Evolutionary conservation across 2,329 filamentous ascomycete species (phyloP).

Genomic region (Pseudogymnoascus sp.): DNA sequence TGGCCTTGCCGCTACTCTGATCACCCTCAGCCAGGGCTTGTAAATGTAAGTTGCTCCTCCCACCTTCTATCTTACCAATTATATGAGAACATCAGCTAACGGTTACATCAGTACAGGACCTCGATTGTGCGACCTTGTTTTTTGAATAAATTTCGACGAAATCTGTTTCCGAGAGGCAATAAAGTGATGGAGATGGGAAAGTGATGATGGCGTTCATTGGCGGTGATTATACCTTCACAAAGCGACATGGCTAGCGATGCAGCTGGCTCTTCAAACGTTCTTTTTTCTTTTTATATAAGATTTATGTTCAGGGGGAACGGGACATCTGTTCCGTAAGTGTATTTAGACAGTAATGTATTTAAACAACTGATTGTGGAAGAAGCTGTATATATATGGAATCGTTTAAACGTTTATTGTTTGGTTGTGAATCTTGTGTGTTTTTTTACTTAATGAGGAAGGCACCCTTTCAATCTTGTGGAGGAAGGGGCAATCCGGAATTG

Average conservation of each 20-base stretch:
- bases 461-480: not conserved
- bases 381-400: not conserved
- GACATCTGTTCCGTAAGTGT: not conserved
- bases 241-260: not conserved
- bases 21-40: not conserved
- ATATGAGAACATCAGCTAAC: not conserved
- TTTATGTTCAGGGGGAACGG: not conserved
- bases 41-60: not conserved
- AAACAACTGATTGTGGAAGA: not conserved
- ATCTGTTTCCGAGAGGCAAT: not conserved
- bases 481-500: not conserved
- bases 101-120: not conserved
- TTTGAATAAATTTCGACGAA: not conserved
- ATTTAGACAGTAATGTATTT: not conserved
- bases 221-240: conserved; percentile 1
- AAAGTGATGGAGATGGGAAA: not conserved
- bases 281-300: not conserved
- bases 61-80: not conserved
- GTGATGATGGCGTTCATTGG: conserved; percentile 2
- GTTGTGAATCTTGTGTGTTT: not conserved
- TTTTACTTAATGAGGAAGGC: not conserved
- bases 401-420: not conserved
- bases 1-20: not conserved
- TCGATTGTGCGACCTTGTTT: not conserved
- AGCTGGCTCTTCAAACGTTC: not conserved